These are phyloP conservation scores for Salvia splendens DNA, from an alignment of 257 asterid genomes.

Conservation along the genomic window DNA sequence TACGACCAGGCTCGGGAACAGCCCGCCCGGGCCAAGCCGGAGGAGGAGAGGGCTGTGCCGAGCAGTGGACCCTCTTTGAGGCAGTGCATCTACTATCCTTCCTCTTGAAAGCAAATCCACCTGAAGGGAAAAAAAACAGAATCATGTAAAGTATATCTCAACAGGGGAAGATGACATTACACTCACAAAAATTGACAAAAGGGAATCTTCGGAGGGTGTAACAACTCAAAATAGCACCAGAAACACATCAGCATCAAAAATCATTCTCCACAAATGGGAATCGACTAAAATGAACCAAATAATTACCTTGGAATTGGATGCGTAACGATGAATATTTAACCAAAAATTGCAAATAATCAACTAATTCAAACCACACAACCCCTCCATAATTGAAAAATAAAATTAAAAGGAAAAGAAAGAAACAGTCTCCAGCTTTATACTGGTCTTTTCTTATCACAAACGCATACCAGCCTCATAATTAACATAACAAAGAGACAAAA, in stretches of 20 bases:
- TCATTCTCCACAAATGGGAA: slow-evolving; percentile 19
- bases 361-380: neutral
- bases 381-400: slow-evolving; percentile 3
- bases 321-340: neutral
- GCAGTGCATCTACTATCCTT: slow-evolving; percentile 50
- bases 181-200: neutral
- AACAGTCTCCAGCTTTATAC: neutral
- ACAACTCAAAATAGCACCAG: slow-evolving; percentile 25
- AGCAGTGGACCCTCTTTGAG: slow-evolving; percentile 66
- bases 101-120: slow-evolving; percentile 63
- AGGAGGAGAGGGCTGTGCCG: slow-evolving; percentile 72
- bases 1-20: slow-evolving; percentile 58
- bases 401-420: neutral
- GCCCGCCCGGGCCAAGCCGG: slow-evolving; percentile 99
- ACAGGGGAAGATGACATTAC: neutral
- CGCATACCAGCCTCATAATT: slow-evolving; percentile 25
- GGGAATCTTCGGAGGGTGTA: slow-evolving; percentile 19
- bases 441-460: slow-evolving; percentile 30
- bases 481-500: neutral
- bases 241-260: slow-evolving; percentile 35
- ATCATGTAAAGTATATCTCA: neutral
- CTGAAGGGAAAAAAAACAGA: slow-evolving; percentile 42
- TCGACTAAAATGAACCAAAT: neutral
- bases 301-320: slow-evolving; percentile 12
- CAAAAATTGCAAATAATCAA: slow-evolving; percentile 16